Conservation (phyloP, 2,329 filamentous ascomycete genomes). For the Beauveria sp. region DNA sequence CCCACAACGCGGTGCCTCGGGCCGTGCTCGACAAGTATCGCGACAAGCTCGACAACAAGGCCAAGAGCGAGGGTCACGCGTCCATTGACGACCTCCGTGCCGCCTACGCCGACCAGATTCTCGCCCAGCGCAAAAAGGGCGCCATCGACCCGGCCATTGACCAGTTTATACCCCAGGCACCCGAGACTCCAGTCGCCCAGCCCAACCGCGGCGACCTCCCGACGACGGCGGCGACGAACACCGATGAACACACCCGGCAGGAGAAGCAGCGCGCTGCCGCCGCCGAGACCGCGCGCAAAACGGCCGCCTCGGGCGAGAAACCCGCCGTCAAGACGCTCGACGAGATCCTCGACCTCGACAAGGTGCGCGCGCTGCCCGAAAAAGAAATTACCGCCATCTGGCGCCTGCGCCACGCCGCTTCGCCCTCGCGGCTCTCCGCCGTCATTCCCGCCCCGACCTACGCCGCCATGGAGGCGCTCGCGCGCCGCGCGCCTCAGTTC, state of each 20-base stretch:
- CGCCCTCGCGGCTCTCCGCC: constrained; percentile 73
- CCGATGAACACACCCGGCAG: constrained; percentile 10
- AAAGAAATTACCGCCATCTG: constrained; percentile 84
- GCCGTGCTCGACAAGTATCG: constrained; percentile 77
- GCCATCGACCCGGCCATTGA: constrained; percentile 39
- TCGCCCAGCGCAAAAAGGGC: constrained; percentile 60
- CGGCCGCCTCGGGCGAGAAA: constrained; percentile 18
- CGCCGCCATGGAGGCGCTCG: constrained; percentile 60
- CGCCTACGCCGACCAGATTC: constrained; percentile 79
- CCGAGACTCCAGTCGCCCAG: constrained; percentile 28
- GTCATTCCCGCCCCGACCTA: constrained; percentile 70
- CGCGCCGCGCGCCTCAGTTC: constrained; percentile 75
- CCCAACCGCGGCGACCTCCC: constrained; percentile 25
- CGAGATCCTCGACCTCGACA: constrained; percentile 66
- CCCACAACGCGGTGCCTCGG: constrained; percentile 55
- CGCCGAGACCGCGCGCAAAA: constrained; percentile 11
- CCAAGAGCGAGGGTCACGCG: constrained; percentile 60
- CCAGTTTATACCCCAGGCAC: constrained; percentile 25
- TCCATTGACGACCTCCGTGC: constrained; percentile 70
- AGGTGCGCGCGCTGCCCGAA: constrained; percentile 61
- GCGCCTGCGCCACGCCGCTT: constrained; percentile 75
- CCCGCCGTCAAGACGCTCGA: constrained; percentile 38
- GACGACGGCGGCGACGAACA: constrained; percentile 16
- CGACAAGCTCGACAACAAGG: constrained; percentile 77
- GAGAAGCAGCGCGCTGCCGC: constrained; percentile 1